phyloP scores from a whole-genome alignment of 2,329 filamentous ascomycete genomes.

The Truncatella angustata region DNA sequence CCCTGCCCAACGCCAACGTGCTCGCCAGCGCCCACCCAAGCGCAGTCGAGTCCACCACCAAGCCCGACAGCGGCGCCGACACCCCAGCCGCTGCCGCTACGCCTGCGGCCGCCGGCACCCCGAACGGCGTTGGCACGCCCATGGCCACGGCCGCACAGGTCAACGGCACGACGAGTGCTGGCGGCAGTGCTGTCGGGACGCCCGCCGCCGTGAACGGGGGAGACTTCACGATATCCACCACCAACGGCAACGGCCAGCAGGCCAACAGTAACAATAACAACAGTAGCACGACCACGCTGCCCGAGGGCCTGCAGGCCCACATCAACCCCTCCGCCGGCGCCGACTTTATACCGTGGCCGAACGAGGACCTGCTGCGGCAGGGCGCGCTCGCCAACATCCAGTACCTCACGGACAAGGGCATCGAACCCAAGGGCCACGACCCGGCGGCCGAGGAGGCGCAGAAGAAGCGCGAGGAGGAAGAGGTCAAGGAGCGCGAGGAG shows the following conservation, averaged over 20 bases:
- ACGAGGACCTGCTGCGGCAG: slow-evolving; percentile 64
- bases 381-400: slow-evolving; percentile 68
- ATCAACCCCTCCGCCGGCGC: slow-evolving; percentile 56
- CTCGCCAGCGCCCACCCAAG: slow-evolving; percentile 34
- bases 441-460: slow-evolving; percentile 53
- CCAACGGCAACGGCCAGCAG: too few relatives aligned
- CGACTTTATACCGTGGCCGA: slow-evolving; percentile 76
- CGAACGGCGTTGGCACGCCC: slow-evolving; percentile 7
- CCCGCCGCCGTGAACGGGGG: not conserved
- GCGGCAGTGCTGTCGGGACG: too few relatives aligned
- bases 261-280: too few relatives aligned
- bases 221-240: too few relatives aligned
- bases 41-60: slow-evolving; percentile 31
- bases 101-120: slow-evolving; percentile 9
- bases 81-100: slow-evolving; percentile 10
- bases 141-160: too few relatives aligned
- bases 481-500: slow-evolving; percentile 46
- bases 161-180: not conserved
- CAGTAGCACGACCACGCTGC: too few relatives aligned
- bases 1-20: slow-evolving; percentile 63
- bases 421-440: slow-evolving; percentile 60
- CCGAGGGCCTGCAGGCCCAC: slow-evolving; percentile 45
- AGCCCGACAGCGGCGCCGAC: slow-evolving; percentile 23
- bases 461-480: slow-evolving; percentile 47
- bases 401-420: slow-evolving; percentile 57